Base-by-base conservation (phyloP, 768 basidiomycete species). In the Hygrocybe punicea region DNA sequence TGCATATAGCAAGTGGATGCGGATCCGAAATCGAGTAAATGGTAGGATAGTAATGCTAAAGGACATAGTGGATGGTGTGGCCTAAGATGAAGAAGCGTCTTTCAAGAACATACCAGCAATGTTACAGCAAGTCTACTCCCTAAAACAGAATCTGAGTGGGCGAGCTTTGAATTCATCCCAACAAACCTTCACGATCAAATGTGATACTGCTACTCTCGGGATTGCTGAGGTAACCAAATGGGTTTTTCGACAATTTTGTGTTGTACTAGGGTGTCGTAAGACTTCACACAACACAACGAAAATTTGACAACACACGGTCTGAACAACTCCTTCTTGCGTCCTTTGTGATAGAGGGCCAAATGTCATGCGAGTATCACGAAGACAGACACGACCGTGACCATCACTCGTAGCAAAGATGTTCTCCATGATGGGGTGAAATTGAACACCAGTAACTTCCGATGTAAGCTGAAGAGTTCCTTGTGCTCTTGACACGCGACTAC, bases 351-450 rank as follows among this genome's bases (percentile, higher is more conserved):
- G 62, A 44, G 84, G 76, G 17, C 85, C 85, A 68, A 90, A 91
- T 0, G 86, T 81, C 86, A 89, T 90, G 11, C 89, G 77, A 14
- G 73, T 71, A 67, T 92, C 89, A 14, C 87, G 81, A 56, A 92
- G 80, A 61, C 78, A 83, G 3, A 90, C 84, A 21, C 71, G 69
- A 4, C 89, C 88, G 14, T 64, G 69, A 10, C 65, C 72, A 59
- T 89, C 86, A 55, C 84, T 81, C 3, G 85, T 87, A 5, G 79
- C 80, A 60, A 92, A 91, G 48, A 90, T 65, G 61, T 89, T 77
- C 36, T 86, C 82, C 75, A 86, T 82, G 29, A 59, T 65, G 11
- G 90, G 90, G 64, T 92, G 87, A 53, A 79, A 84, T 61, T 84
- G 78, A 5, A 86, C 81, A 39, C 82, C 81, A 0, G 85, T 86